Evolutionary conservation across 805 yeast genomes (phyloP), one percentile per base, ranked within the genome.

Genomic region (Kodamaea restingae): DNA sequence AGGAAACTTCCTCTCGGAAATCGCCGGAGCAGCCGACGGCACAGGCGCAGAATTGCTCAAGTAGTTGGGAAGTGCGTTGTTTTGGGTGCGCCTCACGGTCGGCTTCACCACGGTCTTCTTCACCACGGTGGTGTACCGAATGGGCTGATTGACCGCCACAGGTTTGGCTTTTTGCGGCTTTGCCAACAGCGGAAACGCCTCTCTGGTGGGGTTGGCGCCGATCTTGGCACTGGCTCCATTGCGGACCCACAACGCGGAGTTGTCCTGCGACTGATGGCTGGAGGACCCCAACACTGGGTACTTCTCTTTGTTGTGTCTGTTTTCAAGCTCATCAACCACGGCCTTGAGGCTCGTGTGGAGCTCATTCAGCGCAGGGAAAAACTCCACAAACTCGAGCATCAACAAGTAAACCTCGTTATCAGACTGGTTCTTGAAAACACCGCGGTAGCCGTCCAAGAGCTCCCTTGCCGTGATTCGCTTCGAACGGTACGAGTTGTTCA

Each of bases 321-420:
- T 52, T 38, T 22, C 45, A 45, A 36, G 49, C 37, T 39, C 55
- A 46, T 54, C 47, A 51, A 51, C 47, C 36, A 49, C 56, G 25
- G 41, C 31, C 21, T 49, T 47, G 55, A 75, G 52, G 39, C 69
- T 71, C 29, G 61, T 64, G 28, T 66, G 61, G 41, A 74, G 70
- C 1, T 61, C 50, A 0, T 82, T 70, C n/a, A 60, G 59, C 12
- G 61, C 51, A 0, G 80, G 71, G 47, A 72, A 76, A 2, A 81
- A 56, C 45, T 81, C 83, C 3, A 80, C 62, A 38, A 82, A 63
- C 46, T 84, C 91, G 39, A 70, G 71, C 5, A 86, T 44, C 33
- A 87, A 58, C 5, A 84, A 56, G 41, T 71, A 65, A 11, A 81
- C 56, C 41, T 86, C 88, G 4, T 74, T 73, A 6, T 49, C 44